Evolutionary conservation across 176 grass and related monocot species (phyloP).

Genomic region (Raddia guianensis): DNA sequence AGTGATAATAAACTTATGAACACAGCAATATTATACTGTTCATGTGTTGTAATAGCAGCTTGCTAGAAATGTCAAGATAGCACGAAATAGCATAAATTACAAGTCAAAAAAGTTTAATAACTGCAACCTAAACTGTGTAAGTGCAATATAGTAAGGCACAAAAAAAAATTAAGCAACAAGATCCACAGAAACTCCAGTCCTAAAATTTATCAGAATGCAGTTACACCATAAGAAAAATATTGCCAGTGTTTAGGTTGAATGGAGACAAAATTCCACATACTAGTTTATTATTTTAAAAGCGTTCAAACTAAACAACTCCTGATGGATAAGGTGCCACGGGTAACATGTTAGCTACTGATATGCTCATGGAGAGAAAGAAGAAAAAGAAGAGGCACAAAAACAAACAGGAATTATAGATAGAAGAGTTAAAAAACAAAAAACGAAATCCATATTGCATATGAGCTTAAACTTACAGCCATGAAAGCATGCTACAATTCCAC

Average conservation of each 20-base stretch:
- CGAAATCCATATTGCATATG: neutral
- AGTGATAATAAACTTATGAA: slow-evolving; percentile 31
- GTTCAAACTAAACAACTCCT: slow-evolving; percentile 31
- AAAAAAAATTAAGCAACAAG: neutral
- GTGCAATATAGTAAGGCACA: slow-evolving; percentile 24
- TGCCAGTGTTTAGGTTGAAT: slow-evolving; percentile 10
- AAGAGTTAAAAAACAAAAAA: slow-evolving; percentile 7
- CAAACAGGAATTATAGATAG: slow-evolving; percentile 10
- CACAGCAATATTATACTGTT: slow-evolving; percentile 19
- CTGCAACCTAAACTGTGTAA: neutral
- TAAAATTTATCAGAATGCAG: neutral
- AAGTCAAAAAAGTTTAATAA: slow-evolving; percentile 12
- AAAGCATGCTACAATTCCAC: slow-evolving; percentile 91
- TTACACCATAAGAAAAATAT: neutral
- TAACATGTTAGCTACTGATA: slow-evolving; percentile 32
- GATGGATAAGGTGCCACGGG: neutral
- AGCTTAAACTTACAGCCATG: slow-evolving; percentile 91
- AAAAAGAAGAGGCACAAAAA: slow-evolving; percentile 4
- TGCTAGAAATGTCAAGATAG: neutral
- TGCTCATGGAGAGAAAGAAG: slow-evolving; percentile 2
- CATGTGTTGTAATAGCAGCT: neutral
- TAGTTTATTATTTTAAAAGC: slow-evolving; percentile 25
- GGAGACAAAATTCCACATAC: slow-evolving; percentile 2
- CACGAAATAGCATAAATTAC: slow-evolving; percentile 30
- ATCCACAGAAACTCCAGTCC: slow-evolving; percentile 16